Evolutionary conservation across 2,329 filamentous ascomycete species (phyloP).

Genomic region (Fusarium sacchari): DNA sequence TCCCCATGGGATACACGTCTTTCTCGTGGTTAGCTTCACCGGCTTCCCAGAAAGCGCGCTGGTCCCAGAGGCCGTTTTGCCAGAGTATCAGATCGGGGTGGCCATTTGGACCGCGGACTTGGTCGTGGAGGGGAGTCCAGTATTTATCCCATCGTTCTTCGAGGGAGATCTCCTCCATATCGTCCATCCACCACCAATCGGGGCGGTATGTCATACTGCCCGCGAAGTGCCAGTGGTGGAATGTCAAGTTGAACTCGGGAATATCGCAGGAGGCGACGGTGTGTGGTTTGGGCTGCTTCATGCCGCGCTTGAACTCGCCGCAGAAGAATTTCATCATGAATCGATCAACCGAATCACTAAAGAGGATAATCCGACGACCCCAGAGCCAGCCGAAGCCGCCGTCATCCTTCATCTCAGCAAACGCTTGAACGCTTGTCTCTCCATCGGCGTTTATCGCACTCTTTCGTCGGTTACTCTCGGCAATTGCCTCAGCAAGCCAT

Average conservation of each 20-base stretch:
- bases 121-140: constrained; percentile 29
- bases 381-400: constrained; percentile 33
- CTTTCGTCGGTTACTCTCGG: constrained; percentile 22
- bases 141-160: constrained; percentile 33
- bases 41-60: constrained; percentile 34
- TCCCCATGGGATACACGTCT: constrained; percentile 28
- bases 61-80: constrained; percentile 37
- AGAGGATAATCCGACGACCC: constrained; percentile 34
- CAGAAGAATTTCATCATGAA: constrained; percentile 39
- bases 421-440: neutral
- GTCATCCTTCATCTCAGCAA: constrained; percentile 24
- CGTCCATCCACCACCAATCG: constrained; percentile 39
- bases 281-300: constrained; percentile 22
- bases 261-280: constrained; percentile 29
- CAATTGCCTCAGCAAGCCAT: constrained; percentile 28
- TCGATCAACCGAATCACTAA: constrained; percentile 35
- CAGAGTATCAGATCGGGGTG: constrained; percentile 32
- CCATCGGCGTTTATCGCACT: constrained; percentile 1
- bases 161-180: constrained; percentile 31
- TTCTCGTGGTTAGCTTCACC: constrained; percentile 31
- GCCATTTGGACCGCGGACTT: constrained; percentile 24
- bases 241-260: constrained; percentile 32
- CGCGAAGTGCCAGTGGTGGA: constrained; percentile 33
- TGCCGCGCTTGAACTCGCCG: constrained; percentile 25
- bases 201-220: constrained; percentile 29